phyloP scores from a whole-genome alignment of 2,329 filamentous ascomycete species.

The Penicillium sp. region DNA sequence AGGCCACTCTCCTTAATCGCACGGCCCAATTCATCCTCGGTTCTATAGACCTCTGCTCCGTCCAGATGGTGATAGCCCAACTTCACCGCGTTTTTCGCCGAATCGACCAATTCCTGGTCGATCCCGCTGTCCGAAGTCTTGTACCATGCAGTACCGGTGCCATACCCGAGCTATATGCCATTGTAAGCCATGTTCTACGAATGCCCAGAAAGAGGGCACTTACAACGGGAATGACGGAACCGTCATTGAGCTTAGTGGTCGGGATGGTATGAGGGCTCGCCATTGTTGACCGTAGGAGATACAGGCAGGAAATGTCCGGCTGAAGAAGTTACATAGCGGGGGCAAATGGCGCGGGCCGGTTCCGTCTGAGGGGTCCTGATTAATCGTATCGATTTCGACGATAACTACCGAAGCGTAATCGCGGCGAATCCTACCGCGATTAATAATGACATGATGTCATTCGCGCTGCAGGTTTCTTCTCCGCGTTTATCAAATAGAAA shows the following conservation, averaged over 20 bases:
- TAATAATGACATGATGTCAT: conserved; percentile 24
- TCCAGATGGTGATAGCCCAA: conserved; percentile 63
- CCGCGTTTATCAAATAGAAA: conserved; percentile 5
- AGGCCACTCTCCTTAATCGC: conserved; percentile 50
- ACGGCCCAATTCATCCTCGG: conserved; percentile 48
- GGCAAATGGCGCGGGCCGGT: not conserved
- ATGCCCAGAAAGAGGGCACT: conserved; percentile 11
- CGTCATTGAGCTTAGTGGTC: conserved; percentile 56
- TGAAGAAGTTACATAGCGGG: too few species aligned
- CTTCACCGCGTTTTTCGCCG: conserved; percentile 56
- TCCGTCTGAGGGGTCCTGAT: not conserved
- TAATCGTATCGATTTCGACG: not conserved
- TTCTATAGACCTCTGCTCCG: conserved; percentile 58
- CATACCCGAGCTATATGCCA: conserved; percentile 54
- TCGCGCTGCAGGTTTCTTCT: not conserved
- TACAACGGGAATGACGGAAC: conserved; percentile 56
- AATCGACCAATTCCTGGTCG: conserved; percentile 56
- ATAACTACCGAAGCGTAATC: not conserved
- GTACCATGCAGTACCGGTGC: conserved; percentile 64
- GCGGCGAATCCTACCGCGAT: conserved; percentile 6
- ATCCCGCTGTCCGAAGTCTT: conserved; percentile 51
- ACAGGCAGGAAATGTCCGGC: not conserved
- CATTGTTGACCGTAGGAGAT: not conserved
- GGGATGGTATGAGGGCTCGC: conserved; percentile 32
- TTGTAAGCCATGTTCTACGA: too few species aligned